Evolutionary conservation across 805 yeast genomes (phyloP), one percentile per base, ranked within the genome.

Genomic region (Kluyveromyces starmeri): DNA sequence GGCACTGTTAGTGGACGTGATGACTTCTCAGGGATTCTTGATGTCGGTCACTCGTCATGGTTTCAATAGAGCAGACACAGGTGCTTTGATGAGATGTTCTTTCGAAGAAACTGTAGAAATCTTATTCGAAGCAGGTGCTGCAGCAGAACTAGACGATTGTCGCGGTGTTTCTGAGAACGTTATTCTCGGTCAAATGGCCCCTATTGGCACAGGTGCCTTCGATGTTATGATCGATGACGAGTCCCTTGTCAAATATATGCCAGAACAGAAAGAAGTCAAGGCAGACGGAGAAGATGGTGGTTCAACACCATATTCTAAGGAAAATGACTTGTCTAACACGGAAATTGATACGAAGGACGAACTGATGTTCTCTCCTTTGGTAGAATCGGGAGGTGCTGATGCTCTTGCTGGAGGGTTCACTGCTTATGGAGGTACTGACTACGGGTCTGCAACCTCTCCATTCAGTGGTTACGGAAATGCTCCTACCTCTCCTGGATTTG

Each of bases 11-110:
- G 97, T 92, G 39, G 99, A 92, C 67, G 94, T 88, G 24, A 92
- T 92, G 99, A 92, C 99, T 2, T 83, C 95, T 25, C 80, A 95
- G 55, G 99, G 99, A 53, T 95, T 89, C 56, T 70, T 92, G 61
- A 89, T 94, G 83, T 97, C 99, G 26, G 88, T 92, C 52, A 89
- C 97, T 28, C 94, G 99, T 73, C 98, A 92, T 58, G 99, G 99
- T 73, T 89, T 92, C 64, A 92, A 92, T 64, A 80, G 99, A 65
- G 83, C 95, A 24, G 96, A 92, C 47, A 92, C 99, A 20, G 99
- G 99, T 64, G 98, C 98, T 2, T 71, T 92, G 55, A 92, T 92
- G 99, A 78, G 99, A 64, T 92, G 96, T 68, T 89, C 98, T 27
- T 92, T 92, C 68, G 99, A 92, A 65, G 99, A 92, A 62, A 92